Conservation (phyloP, 331 rosid species). For the Saraca asoca region DNA sequence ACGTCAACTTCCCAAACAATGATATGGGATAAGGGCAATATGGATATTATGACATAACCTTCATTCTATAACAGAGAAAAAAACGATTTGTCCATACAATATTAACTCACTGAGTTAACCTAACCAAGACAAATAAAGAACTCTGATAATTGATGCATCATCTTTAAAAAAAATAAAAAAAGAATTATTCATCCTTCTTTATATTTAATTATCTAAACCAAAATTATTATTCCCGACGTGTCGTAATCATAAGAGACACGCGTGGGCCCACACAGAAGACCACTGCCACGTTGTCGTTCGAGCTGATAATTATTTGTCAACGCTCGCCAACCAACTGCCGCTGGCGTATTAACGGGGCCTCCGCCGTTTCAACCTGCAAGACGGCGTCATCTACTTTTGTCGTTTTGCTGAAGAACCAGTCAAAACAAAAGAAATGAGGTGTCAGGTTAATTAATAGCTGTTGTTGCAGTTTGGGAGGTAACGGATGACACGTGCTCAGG, state of each 20-base stretch:
- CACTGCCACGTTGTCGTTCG: slow-evolving; percentile 6
- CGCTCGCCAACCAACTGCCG: slow-evolving; percentile 1
- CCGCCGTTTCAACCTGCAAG: slow-evolving; percentile 2
- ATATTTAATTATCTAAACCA: background rate
- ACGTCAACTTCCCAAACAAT: background rate
- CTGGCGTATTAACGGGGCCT: background rate
- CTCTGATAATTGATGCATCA: background rate
- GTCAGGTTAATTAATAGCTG: no score
- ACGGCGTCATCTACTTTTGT: background rate
- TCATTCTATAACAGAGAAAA: background rate
- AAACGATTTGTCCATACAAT: background rate
- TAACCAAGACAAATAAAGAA: background rate
- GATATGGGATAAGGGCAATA: background rate
- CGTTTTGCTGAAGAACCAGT: background rate
- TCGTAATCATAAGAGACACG: background rate
- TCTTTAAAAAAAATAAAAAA: background rate
- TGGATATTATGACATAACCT: background rate
- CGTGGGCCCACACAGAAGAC: background rate
- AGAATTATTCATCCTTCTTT: background rate
- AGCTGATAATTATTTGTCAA: background rate
- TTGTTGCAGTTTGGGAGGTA: background rate
- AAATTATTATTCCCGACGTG: background rate
- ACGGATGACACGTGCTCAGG: background rate
- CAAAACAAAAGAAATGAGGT: background rate
- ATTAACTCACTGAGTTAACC: background rate